Conservation (phyloP, 2,329 filamentous ascomycete genomes). For the Sclerotiophoma versabilis region DNA sequence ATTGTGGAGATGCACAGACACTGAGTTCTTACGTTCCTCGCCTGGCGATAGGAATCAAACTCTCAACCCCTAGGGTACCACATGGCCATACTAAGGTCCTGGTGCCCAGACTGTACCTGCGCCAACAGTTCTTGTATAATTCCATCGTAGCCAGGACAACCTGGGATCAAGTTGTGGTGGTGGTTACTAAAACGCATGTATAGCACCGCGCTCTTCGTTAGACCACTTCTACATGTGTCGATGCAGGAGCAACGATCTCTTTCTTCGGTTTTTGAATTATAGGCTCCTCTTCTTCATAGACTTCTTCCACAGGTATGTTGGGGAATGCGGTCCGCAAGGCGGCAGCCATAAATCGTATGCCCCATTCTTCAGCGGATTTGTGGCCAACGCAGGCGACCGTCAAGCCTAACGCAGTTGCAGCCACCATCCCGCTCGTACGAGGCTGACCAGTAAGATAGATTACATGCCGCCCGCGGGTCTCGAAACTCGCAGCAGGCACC, state of each 20-base stretch:
- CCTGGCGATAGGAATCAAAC: too few species aligned
- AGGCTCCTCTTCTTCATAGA: constrained; percentile 46
- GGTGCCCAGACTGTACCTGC: too few species aligned
- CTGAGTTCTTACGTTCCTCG: too few species aligned
- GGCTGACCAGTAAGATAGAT: constrained; percentile 51
- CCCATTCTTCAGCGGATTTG: constrained; percentile 50
- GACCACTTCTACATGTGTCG: neutral
- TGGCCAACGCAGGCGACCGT: constrained; percentile 51
- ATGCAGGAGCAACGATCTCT: neutral
- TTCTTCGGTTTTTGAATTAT: neutral
- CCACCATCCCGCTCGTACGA: constrained; percentile 41
- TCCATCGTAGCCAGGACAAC: too few species aligned
- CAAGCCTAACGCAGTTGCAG: constrained; percentile 42
- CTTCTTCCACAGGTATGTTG: constrained; percentile 39
- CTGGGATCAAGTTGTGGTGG: too few species aligned
- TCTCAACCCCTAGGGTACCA: too few species aligned
- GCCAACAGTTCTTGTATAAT: too few species aligned
- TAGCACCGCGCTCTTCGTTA: too few species aligned
- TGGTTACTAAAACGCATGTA: too few species aligned
- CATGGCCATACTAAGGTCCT: too few species aligned
- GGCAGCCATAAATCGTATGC: constrained; percentile 45
- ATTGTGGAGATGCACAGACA: too few species aligned
- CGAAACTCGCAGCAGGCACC: constrained; percentile 24
- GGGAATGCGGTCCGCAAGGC: constrained; percentile 42
- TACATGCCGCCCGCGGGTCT: constrained; percentile 34